phyloP scores from a whole-genome alignment of 306 rosid genomes.

The Cyclanthera cordifolia region DNA sequence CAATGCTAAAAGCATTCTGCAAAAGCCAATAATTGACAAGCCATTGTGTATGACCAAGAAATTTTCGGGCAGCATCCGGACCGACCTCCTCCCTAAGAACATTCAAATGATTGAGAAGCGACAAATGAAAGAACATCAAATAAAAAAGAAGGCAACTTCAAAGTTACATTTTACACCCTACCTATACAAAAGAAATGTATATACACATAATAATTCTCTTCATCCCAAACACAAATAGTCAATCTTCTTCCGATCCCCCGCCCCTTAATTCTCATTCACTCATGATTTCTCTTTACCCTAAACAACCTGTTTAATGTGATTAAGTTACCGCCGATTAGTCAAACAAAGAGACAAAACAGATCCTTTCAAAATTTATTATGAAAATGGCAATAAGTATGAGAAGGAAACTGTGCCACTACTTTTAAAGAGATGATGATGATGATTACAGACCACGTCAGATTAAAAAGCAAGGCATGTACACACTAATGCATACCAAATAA shows the following conservation, averaged over 20 bases:
- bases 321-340: not conserved
- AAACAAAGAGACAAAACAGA: not conserved
- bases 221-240: too few species aligned
- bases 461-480: not conserved
- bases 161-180: not conserved
- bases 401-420: not conserved
- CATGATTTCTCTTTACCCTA: too few species aligned
- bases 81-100: conserved; percentile 94
- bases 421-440: not conserved
- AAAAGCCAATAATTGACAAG: conserved; percentile 97
- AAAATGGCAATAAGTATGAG: not conserved
- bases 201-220: not conserved
- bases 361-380: not conserved
- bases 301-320: conserved; percentile 1
- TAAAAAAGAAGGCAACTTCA: not conserved
- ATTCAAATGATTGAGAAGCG: conserved; percentile 12
- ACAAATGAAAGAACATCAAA: not conserved
- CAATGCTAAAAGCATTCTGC: conserved; percentile 93
- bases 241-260: too few species aligned
- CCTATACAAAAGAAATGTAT: not conserved
- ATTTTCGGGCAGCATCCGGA: conserved; percentile 97
- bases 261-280: too few species aligned
- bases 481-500: conserved; percentile 57
- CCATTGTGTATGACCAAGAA: conserved; percentile 98
- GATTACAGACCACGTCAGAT: not conserved